A percentile compares a stretch with the other conserved stretches of the same genome.
Evolutionary conservation across 441 rosid genomes (phyloP).

Genomic region (Brassica balearica): DNA sequence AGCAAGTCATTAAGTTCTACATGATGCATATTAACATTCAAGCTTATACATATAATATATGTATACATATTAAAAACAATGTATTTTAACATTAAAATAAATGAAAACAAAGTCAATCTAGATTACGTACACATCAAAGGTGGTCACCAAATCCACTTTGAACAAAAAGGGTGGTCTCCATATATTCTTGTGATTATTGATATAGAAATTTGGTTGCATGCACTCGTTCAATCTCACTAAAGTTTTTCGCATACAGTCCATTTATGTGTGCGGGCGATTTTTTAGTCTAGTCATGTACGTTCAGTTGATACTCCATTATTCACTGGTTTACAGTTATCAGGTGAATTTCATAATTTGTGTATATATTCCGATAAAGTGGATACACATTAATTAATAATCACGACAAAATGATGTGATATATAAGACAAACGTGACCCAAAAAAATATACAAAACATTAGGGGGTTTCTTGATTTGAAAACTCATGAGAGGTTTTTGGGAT

Average conservation of each 20-base stretch:
- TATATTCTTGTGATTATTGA: neutral
- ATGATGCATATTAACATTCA: slow-evolving; percentile 4
- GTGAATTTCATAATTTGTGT: slow-evolving; percentile 17
- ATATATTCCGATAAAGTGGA: slow-evolving; percentile 25
- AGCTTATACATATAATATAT: neutral
- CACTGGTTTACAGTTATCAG: slow-evolving; percentile 20
- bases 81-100: too few relatives aligned
- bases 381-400: slow-evolving; percentile 12
- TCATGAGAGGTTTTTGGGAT: slow-evolving; percentile 30
- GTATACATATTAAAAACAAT: neutral
- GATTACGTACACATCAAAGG: too few relatives aligned
- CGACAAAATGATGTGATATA: slow-evolving; percentile 36
- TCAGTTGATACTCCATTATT: neutral
- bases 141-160: neutral
- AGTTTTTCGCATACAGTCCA: slow-evolving; percentile 24
- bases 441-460: neutral
- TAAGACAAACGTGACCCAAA: slow-evolving; percentile 40
- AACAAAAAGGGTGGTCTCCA: slow-evolving; percentile 8
- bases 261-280: neutral
- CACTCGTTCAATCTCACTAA: slow-evolving; percentile 22
- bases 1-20: slow-evolving; percentile 22
- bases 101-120: too few relatives aligned
- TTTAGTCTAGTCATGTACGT: slow-evolving; percentile 21
- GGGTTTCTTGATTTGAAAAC: slow-evolving; percentile 38
- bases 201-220: slow-evolving; percentile 22